Conservation (phyloP, 1,139 yeast species). For the Martiniozyma asiatica region DNA sequence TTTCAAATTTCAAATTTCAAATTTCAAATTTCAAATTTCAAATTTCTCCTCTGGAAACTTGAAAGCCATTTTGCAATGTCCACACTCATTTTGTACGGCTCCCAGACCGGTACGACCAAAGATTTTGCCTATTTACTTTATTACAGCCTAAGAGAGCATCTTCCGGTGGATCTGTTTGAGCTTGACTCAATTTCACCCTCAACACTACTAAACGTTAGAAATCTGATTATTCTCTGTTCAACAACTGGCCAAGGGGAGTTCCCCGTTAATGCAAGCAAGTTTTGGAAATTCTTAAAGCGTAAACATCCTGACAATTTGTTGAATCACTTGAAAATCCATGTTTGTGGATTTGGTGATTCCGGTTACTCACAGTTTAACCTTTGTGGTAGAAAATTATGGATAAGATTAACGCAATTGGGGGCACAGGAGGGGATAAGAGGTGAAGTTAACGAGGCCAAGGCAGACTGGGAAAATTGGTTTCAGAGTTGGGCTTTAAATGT, state of each 20-base stretch:
- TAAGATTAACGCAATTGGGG: conserved; percentile 70
- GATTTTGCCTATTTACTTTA: conserved; percentile 68
- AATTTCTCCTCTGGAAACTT: too few species aligned
- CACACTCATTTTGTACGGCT: conserved; percentile 55
- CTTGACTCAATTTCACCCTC: conserved; percentile 3
- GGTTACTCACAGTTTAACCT: conserved; percentile 80
- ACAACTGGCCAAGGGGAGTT: conserved; percentile 96
- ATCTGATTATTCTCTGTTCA: conserved; percentile 59
- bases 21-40: too few species aligned
- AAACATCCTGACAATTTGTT: conserved; percentile 54
- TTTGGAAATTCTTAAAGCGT: conserved; percentile 65
- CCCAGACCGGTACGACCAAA: conserved; percentile 88
- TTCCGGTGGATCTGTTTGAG: too few species aligned
- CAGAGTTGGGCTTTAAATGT: conserved; percentile 3
- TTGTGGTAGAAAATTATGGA: conserved; percentile 74
- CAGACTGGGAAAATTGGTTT: too few species aligned
- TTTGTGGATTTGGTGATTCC: conserved; percentile 93
- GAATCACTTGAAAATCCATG: conserved; percentile 49
- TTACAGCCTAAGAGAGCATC: conserved; percentile 17
- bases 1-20: too few species aligned
- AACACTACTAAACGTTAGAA: neutral
- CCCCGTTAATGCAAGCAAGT: conserved; percentile 61
- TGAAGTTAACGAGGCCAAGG: conserved; percentile 95
- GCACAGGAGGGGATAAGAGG: conserved; percentile 53
- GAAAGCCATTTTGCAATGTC: neutral